Percentiles rank a stretch among this genome's conserved stretches.
These are phyloP conservation scores for Aristolochia fimbriata DNA, from an alignment of 164 flowering plant genomes.

Conservation along the genomic window DNA sequence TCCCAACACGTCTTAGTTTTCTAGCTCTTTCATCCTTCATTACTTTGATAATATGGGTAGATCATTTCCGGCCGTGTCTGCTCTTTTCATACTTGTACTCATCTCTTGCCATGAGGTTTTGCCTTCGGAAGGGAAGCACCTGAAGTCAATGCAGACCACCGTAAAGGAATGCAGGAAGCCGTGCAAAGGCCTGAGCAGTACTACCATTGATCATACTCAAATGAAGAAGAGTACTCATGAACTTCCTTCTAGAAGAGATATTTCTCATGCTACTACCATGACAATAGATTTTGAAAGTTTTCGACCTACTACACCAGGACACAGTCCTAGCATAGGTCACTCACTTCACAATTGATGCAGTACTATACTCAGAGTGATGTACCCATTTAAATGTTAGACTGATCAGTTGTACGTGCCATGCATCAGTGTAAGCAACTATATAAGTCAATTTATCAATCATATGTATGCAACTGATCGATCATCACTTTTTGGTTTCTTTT, in stretches of 20 bases:
- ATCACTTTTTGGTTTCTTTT: no score
- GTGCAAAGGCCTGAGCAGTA: no score
- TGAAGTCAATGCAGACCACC: neutral
- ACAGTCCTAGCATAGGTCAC: conserved; percentile 5
- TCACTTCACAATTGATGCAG: conserved; percentile 2
- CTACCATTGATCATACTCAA: no score
- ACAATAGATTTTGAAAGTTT: conserved; percentile 1
- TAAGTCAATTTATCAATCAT: no score
- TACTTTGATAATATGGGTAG: neutral
- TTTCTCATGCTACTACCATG: no score
- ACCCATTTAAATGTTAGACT: no score
- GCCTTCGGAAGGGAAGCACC: neutral
- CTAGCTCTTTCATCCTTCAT: neutral
- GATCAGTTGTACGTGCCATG: no score
- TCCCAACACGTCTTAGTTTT: neutral
- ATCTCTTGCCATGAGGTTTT: neutral
- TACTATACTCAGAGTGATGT: neutral
- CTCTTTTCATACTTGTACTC: neutral
- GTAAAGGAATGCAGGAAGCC: neutral
- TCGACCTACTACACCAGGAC: conserved; percentile 3
- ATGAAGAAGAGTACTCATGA: no score
- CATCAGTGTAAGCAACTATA: no score
- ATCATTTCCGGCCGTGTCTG: neutral
- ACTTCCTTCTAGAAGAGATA: no score
- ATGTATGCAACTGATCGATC: no score